Percentiles rank a stretch among this genome's conserved stretches.
Conservation (phyloP, 2,329 filamentous ascomycete genomes). For the Hypoxylon sp. region DNA sequence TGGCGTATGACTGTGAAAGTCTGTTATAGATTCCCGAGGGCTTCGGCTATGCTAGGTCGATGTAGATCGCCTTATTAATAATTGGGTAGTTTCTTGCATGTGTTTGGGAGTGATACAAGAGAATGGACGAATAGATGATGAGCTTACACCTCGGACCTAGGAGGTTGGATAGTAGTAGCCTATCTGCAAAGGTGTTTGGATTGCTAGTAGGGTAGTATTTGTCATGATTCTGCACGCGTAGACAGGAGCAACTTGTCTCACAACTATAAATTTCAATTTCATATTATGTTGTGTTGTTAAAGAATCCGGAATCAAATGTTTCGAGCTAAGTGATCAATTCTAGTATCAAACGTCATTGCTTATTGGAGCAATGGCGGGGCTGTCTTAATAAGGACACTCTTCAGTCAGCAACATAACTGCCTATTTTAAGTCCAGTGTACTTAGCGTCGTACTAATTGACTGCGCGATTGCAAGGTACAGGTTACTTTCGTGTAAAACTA, state of each 20-base stretch:
- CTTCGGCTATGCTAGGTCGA: constrained; percentile 22
- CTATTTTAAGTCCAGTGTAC: constrained; percentile 12
- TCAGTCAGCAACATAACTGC: constrained; percentile 14
- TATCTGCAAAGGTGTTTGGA: background rate
- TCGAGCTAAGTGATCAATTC: constrained; percentile 19
- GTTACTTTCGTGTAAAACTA: background rate
- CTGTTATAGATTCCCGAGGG: constrained; percentile 19
- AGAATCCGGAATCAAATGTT: constrained; percentile 27
- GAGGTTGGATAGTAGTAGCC: background rate
- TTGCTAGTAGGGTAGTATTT: background rate
- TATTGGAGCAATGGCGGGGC: constrained; percentile 35
- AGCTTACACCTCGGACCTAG: background rate
- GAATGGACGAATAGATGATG: constrained; percentile 4
- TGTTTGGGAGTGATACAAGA: constrained; percentile 11
- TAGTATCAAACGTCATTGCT: constrained; percentile 40
- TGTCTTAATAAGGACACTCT: constrained; percentile 9
- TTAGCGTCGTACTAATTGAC: background rate
- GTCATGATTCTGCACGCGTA: background rate
- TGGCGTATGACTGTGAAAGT: background rate
- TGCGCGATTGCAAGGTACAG: background rate
- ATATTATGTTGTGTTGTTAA: constrained; percentile 4
- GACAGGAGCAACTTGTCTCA: constrained; percentile 16
- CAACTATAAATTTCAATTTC: constrained; percentile 1
- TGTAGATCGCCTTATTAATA: constrained; percentile 15
- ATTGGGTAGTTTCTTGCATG: constrained; percentile 23